A percentile compares a stretch with the other conserved stretches of the same genome.
Conservation (phyloP, 2,329 filamentous ascomycete species). For the Ophiostoma quercus region DNA sequence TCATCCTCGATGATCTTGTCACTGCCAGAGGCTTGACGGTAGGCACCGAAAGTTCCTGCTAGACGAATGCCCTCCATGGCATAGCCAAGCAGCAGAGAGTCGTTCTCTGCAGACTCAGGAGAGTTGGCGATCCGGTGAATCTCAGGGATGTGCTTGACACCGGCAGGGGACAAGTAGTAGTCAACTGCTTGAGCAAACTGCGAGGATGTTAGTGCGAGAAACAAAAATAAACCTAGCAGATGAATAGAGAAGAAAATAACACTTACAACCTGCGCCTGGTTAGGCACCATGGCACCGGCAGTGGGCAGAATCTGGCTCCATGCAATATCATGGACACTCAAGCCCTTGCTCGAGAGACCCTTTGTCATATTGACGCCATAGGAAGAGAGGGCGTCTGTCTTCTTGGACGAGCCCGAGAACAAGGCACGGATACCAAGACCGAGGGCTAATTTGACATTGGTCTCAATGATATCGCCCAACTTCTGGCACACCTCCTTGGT, state of each 20-base stretch:
- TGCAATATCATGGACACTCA: conserved; percentile 60
- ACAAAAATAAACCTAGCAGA: background rate
- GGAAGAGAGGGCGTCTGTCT: conserved; percentile 52
- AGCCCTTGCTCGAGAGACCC: conserved; percentile 56
- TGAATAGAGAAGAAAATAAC: conserved; percentile 20
- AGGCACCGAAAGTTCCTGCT: conserved; percentile 56
- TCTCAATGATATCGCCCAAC: conserved; percentile 57
- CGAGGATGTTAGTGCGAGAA: background rate
- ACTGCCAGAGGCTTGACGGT: conserved; percentile 48
- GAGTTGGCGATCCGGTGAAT: conserved; percentile 56
- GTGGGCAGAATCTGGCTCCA: conserved; percentile 67
- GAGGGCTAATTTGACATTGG: conserved; percentile 55
- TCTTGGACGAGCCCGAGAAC: conserved; percentile 45
- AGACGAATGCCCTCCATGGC: conserved; percentile 67
- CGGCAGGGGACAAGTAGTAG: conserved; percentile 60
- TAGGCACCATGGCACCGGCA: conserved; percentile 61
- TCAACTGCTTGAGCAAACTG: conserved; percentile 68
- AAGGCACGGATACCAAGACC: conserved; percentile 38
- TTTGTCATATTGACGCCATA: conserved; percentile 53
- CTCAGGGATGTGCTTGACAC: conserved; percentile 52
- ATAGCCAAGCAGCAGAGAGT: conserved; percentile 62
- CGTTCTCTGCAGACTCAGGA: conserved; percentile 51
- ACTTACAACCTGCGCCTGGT: conserved; percentile 61
- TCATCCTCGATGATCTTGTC: conserved; percentile 50
- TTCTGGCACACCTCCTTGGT: conserved; percentile 53